Base-by-base conservation (phyloP, 2,329 filamentous ascomycete genomes). In the Cytospora piceae region DNA sequence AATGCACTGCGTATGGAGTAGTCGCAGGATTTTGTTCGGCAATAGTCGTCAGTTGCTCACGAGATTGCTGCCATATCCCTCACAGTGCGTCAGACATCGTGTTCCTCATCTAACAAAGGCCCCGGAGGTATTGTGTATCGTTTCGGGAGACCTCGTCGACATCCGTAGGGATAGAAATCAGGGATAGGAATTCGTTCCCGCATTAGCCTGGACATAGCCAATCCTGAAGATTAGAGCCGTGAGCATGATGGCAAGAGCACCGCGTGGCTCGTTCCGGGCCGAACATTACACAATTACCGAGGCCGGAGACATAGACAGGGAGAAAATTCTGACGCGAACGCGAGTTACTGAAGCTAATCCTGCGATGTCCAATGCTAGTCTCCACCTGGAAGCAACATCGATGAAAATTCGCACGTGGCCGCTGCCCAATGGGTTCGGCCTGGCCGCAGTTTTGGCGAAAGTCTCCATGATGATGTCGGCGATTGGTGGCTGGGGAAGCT, bases 341-440 rank as follows among this genome's bases (percentile, higher is more conserved):
- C 62, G 68, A 64, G 12, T 60, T 65, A 67, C 34, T 39, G 53
- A 68, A 69, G 66, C 68, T 70, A 72, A 70, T 70, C 64, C 66
- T 67, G 65, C 64, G 65, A 71, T 64, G 55, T 59, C 70, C 71
- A 67, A 64, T 70, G 71, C 66, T 70, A 68, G 70, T 70, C 72
- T 63, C 74, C 72, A 72, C 72, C 60, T 59, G 42, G 61, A 69
- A 69, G 71, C 70, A 71, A 69, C 71, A 70, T 71, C 64, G 69
- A 64, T 69, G 67, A 58, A 27, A 58, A 54, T 66, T 62, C 60
- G 74, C 72, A 76, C 74, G 75, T 77, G 75, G 73, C 73, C 70
- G 68, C 59, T 66, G 70, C 69, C 74, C 68, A 74, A 74, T 75
- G 74, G 75, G 70, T 65, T 69, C 61, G 61, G 60, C 61, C 54